Evolutionary conservation across 208 protist genomes (phyloP).

Genomic region (Herpetomonas tarakana): DNA sequence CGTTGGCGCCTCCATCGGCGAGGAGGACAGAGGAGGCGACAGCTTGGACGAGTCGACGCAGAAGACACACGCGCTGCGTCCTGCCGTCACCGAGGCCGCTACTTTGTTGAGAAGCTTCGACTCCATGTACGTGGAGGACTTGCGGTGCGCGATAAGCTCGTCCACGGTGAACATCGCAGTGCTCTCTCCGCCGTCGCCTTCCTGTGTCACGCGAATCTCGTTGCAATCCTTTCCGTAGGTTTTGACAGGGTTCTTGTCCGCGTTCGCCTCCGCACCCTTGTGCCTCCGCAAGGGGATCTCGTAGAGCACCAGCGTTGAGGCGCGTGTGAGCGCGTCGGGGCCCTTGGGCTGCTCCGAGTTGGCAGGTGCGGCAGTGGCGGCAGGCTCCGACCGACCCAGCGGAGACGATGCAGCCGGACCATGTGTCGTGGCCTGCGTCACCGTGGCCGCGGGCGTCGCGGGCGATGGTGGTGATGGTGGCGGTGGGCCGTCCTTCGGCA

Average conservation of each 20-base stretch:
- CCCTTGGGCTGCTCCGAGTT: background rate
- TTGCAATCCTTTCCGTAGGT: constrained; percentile 17
- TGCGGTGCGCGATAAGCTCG: constrained; percentile 36
- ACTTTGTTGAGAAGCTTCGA: constrained; percentile 31
- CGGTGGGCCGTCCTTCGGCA: no score
- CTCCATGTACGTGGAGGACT: constrained; percentile 21
- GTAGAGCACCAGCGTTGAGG: constrained; percentile 28
- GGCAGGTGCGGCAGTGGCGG: background rate
- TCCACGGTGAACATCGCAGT: constrained; percentile 22
- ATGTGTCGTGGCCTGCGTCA: no score
- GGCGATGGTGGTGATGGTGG: no score
- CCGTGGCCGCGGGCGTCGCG: no score
- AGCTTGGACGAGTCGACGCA: constrained; percentile 26
- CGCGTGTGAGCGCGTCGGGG: constrained; percentile 3
- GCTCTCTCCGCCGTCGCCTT: background rate
- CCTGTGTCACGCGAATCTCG: constrained; percentile 8
- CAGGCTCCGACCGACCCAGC: no score
- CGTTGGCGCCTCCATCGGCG: constrained; percentile 25
- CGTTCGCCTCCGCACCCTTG: constrained; percentile 18
- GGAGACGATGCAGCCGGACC: no score
- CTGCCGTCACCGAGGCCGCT: constrained; percentile 13
- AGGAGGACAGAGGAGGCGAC: constrained; percentile 6
- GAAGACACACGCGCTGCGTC: constrained; percentile 27
- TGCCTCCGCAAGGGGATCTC: constrained; percentile 33
- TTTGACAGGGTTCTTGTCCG: constrained; percentile 23